Evolutionary conservation across 164 flowering plant genomes (phyloP).

Genomic region (Nelumbo lutea): DNA sequence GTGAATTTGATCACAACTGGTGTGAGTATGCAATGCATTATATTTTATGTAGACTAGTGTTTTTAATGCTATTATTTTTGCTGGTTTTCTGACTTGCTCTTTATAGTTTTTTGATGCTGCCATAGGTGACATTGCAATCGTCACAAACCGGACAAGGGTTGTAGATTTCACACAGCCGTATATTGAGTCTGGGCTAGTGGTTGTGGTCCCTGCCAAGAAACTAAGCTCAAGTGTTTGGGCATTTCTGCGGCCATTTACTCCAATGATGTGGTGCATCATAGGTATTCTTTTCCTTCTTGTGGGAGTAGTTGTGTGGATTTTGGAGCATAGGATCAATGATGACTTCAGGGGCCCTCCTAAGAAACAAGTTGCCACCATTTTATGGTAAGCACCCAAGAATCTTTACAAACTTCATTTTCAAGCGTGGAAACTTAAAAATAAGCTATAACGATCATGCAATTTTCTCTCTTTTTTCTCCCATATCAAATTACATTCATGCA

Average conservation of each 20-base stretch:
- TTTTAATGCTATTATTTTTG: neutral
- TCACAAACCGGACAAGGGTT: slow-evolving; percentile 54
- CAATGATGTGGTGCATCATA: slow-evolving; percentile 77
- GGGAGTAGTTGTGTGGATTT: slow-evolving; percentile 91
- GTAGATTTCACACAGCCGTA: slow-evolving; percentile 86
- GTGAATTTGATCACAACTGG: slow-evolving; percentile 46
- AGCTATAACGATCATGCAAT: too few species aligned
- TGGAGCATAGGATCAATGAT: slow-evolving; percentile 74
- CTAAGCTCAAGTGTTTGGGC: slow-evolving; percentile 59
- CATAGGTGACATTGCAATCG: slow-evolving; percentile 27
- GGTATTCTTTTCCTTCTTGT: slow-evolving; percentile 70
- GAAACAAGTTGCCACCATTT: slow-evolving; percentile 68
- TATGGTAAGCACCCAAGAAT: slow-evolving; percentile 52
- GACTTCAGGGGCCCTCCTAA: slow-evolving; percentile 92
- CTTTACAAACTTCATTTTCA: too few species aligned
- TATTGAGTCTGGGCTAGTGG: slow-evolving; percentile 7
- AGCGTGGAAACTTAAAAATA: too few species aligned
- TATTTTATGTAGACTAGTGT: neutral
- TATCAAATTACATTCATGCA: too few species aligned
- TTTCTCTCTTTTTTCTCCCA: too few species aligned
- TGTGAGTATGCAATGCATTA: slow-evolving; percentile 43
- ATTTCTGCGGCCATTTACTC: slow-evolving; percentile 63
- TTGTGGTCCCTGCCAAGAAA: slow-evolving; percentile 62
- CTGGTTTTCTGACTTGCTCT: slow-evolving; percentile 4
- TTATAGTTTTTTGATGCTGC: slow-evolving; percentile 58